Percentiles rank a stretch among this genome's conserved stretches.
Conservation (phyloP, 176 grass and related monocot species). For the Oropetium thomaeum region DNA sequence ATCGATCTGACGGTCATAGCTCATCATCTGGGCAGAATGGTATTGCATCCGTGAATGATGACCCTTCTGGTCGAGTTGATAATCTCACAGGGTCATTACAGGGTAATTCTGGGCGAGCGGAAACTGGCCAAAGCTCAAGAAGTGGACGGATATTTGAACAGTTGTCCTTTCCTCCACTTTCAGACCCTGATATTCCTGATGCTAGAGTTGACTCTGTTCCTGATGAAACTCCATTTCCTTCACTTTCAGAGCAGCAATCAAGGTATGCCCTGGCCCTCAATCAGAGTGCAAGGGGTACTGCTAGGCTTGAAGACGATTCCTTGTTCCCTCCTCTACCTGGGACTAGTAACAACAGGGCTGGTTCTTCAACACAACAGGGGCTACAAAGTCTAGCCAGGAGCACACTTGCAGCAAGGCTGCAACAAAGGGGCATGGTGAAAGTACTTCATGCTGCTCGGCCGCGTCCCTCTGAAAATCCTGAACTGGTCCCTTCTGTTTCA, state of each 20-base stretch:
- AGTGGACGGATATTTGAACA: conserved; percentile 53
- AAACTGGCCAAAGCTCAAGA: conserved; percentile 35
- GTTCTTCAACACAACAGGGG: conserved; percentile 47
- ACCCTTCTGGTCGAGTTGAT: conserved; percentile 28
- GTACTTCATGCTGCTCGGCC: conserved; percentile 53
- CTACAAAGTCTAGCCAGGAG: conserved; percentile 66
- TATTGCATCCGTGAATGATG: conserved; percentile 34
- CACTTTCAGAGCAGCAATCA: conserved; percentile 57
- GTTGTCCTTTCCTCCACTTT: conserved; percentile 83
- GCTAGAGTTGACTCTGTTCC: conserved; percentile 38
- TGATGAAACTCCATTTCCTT: conserved; percentile 64
- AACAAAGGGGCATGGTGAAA: conserved; percentile 55
- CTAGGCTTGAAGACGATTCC: conserved; percentile 64
- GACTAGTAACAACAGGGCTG: conserved; percentile 46
- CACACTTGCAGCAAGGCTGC: conserved; percentile 76
- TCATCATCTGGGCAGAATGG: conserved; percentile 41
- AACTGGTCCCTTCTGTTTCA: conserved; percentile 28
- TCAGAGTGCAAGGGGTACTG: conserved; percentile 56
- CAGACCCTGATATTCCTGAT: conserved; percentile 55
- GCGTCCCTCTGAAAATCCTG: conserved; percentile 44
- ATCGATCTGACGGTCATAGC: conserved; percentile 37
- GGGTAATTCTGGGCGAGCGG: conserved; percentile 34
- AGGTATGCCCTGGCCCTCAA: conserved; percentile 74
- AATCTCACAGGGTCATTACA: conserved; percentile 36
- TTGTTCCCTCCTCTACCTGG: conserved; percentile 90